These are phyloP conservation scores for Solioccasus polychromus DNA, from an alignment of 768 basidiomycete genomes.

Conservation along the genomic window DNA sequence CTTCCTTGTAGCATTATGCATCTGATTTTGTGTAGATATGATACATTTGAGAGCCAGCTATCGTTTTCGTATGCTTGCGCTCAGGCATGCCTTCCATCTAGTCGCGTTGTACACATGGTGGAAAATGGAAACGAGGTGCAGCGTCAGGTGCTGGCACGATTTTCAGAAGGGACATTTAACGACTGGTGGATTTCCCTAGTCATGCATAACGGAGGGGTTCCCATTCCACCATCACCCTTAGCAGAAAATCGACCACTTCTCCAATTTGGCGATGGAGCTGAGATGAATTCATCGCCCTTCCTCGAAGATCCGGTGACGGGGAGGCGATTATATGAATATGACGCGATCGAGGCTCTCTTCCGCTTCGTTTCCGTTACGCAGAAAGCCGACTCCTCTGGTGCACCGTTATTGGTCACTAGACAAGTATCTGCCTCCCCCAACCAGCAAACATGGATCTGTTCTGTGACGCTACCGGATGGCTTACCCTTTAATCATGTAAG, in stretches of 20 bases:
- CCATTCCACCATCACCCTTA: constrained; percentile 46
- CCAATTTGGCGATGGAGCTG: constrained; percentile 43
- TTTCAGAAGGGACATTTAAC: constrained; percentile 37
- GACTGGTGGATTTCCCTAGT: constrained; percentile 53
- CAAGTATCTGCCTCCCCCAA: constrained; percentile 22
- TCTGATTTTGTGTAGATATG: constrained; percentile 34
- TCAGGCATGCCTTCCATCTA: constrained; percentile 42
- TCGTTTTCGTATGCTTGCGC: constrained; percentile 56
- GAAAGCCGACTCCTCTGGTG: constrained; percentile 2
- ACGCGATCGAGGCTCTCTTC: constrained; percentile 57
- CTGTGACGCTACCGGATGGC: constrained; percentile 44
- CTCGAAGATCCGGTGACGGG: constrained; percentile 65
- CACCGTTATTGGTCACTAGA: constrained; percentile 21
- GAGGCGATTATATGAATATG: constrained; percentile 52
- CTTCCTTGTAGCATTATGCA: neutral
- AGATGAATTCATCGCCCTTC: constrained; percentile 29
- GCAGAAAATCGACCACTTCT: constrained; percentile 40
- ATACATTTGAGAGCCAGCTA: constrained; percentile 52
- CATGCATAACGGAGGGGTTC: constrained; percentile 29
- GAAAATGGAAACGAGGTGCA: constrained; percentile 57
- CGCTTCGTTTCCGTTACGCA: constrained; percentile 39
- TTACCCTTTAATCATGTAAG: constrained; percentile 39
- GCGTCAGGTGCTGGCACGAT: constrained; percentile 47
- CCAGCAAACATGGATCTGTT: constrained; percentile 41
- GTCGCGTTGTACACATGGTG: constrained; percentile 61